Percentiles rank a stretch among this genome's conserved stretches.
phyloP scores from a whole-genome alignment of 169 alveolate genomes.

The Amoebophrya sp. region DNA sequence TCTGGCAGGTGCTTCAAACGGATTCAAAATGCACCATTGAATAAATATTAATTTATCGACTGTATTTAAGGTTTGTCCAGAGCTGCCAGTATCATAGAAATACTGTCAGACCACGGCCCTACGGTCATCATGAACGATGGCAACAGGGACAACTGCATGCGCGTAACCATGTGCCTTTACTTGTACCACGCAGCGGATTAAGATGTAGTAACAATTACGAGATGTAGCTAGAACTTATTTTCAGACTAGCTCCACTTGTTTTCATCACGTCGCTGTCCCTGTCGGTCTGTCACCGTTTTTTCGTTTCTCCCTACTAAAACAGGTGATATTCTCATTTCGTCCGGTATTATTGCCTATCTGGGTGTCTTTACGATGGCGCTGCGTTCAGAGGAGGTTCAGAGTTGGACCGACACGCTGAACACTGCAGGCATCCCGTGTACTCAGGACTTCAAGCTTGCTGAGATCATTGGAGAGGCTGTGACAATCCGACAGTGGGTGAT shows the following conservation, averaged over 20 bases:
- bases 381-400: conserved; percentile 55
- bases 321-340: conserved; percentile 76
- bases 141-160: too few relatives aligned
- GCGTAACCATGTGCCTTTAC: neutral
- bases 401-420: conserved; percentile 56
- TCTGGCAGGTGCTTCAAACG: too few relatives aligned
- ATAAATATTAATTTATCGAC: neutral
- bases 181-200: neutral
- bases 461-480: conserved; percentile 74
- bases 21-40: neutral
- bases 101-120: too few relatives aligned
- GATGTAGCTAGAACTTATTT: neutral
- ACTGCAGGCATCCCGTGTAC: conserved; percentile 57
- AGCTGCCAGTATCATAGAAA: too few relatives aligned
- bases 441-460: conserved; percentile 54
- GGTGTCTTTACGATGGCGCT: conserved; percentile 77
- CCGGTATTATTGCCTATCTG: conserved; percentile 72
- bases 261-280: neutral
- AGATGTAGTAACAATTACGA: neutral
- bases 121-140: too few relatives aligned
- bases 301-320: conserved; percentile 62
- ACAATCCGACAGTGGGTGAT: conserved; percentile 80
- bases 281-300: neutral
- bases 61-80: too few relatives aligned
- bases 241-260: neutral